Percentiles rank a stretch among this genome's conserved stretches.
phyloP scores from a whole-genome alignment of 2,329 filamentous ascomycete genomes.

The Talaromyces sp. region DNA sequence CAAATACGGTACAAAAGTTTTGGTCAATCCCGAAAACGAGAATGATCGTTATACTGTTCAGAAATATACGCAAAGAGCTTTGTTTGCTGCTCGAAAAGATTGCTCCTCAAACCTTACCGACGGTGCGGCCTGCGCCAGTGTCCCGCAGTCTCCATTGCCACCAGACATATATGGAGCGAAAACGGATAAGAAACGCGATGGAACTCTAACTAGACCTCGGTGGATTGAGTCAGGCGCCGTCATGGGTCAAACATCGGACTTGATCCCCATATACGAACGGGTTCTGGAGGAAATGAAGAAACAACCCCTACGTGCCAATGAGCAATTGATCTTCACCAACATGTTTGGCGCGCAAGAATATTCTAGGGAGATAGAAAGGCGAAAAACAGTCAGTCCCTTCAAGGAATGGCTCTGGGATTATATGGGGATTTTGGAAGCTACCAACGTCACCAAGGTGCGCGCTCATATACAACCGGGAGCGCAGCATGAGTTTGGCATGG shows the following conservation, averaged over 20 bases:
- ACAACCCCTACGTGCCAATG: slow-evolving; percentile 32
- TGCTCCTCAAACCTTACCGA: slow-evolving; percentile 45
- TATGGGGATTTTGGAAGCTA: slow-evolving; percentile 37
- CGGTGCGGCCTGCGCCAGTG: slow-evolving; percentile 51
- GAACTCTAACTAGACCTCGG: slow-evolving; percentile 42
- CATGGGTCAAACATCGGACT: slow-evolving; percentile 51
- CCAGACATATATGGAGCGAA: slow-evolving; percentile 47
- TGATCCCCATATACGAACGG: slow-evolving; percentile 46
- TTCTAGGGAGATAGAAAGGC: slow-evolving; percentile 43
- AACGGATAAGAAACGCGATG: slow-evolving; percentile 39
- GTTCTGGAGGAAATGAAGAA: slow-evolving; percentile 39
- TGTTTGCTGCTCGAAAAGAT: slow-evolving; percentile 55
- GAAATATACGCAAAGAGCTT: slow-evolving; percentile 51
- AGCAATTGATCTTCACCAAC: slow-evolving; percentile 50
- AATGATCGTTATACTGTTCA: slow-evolving; percentile 28
- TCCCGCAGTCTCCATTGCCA: slow-evolving; percentile 51
- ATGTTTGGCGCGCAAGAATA: slow-evolving; percentile 55
- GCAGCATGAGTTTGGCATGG: slow-evolving; percentile 51
- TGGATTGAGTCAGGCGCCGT: slow-evolving; percentile 49
- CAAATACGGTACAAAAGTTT: slow-evolving; percentile 45
- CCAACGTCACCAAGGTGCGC: slow-evolving; percentile 35
- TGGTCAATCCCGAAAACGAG: slow-evolving; percentile 22
- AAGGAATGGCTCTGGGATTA: slow-evolving; percentile 38
- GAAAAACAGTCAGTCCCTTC: slow-evolving; percentile 31
- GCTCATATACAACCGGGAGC: slow-evolving; percentile 34